A percentile compares a stretch with the other conserved stretches of the same genome.
Evolutionary conservation across 2,329 filamentous ascomycete genomes (phyloP).

Genomic region (Pseudocercospora vitis): DNA sequence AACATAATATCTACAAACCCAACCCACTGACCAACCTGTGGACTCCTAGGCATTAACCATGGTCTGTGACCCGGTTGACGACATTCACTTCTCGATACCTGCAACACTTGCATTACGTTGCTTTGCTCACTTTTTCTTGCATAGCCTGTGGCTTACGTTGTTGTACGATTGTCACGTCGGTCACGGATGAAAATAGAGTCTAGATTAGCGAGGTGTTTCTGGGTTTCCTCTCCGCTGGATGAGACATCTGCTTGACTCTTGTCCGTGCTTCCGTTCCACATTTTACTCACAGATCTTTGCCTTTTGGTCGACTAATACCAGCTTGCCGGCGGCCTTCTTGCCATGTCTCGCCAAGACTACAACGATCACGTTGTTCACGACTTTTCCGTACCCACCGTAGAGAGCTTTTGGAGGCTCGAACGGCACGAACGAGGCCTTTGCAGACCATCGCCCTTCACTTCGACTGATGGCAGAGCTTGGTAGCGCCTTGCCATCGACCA

Average conservation of each 20-base stretch:
- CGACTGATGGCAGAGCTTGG: not conserved
- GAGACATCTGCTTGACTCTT: not conserved
- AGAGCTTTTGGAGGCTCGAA: conserved; percentile 28
- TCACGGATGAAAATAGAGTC: conserved; percentile 25
- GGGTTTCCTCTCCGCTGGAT: conserved; percentile 8
- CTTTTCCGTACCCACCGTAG: conserved; percentile 32
- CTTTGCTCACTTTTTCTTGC: conserved; percentile 16
- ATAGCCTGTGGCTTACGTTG: conserved; percentile 22
- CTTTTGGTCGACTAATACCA: conserved; percentile 23
- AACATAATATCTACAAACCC: not conserved
- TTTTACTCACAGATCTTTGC: conserved; percentile 8
- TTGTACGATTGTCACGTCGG: conserved; percentile 25
- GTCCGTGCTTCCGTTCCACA: not conserved
- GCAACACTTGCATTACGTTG: conserved; percentile 15
- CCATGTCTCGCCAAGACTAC: conserved; percentile 19
- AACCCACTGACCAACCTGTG: conserved; percentile 13
- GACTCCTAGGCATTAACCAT: conserved; percentile 13
- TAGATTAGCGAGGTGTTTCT: conserved; percentile 26
- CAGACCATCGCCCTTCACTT: conserved; percentile 16
- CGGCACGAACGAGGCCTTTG: conserved; percentile 18
- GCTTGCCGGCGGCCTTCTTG: conserved; percentile 12
- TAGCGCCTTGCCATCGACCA: conserved; percentile 17
- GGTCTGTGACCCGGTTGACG: conserved; percentile 11
- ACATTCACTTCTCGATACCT: conserved; percentile 16
- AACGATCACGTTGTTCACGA: conserved; percentile 29